Conservation (phyloP, 768 basidiomycete genomes). For the Trametes gibbosa region DNA sequence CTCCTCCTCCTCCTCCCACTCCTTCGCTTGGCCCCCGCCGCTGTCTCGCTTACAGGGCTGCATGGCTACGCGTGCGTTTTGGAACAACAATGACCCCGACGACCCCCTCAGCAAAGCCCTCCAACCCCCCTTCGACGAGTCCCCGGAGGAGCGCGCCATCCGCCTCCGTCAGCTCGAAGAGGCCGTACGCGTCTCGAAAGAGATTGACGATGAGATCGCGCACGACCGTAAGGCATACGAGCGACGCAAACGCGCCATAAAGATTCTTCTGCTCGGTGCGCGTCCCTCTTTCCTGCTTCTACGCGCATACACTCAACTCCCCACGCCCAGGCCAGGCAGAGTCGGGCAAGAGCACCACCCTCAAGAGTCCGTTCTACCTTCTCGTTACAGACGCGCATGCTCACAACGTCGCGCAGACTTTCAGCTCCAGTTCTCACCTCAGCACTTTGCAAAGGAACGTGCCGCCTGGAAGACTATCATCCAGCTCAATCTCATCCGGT, state of each 20-base stretch:
- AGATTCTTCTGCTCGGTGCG: slow-evolving; percentile 55
- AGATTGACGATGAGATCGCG: slow-evolving; percentile 48
- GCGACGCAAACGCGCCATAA: slow-evolving; percentile 48
- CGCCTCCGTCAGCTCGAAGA: slow-evolving; percentile 39
- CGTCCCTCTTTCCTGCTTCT: neutral
- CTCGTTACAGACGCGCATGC: neutral
- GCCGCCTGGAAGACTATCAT: slow-evolving; percentile 62
- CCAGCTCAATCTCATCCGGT: slow-evolving; percentile 70
- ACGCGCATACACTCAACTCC: neutral
- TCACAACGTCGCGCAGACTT: slow-evolving; percentile 47
- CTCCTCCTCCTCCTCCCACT: neutral
- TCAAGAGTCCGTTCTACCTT: slow-evolving; percentile 28
- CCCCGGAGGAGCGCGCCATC: slow-evolving; percentile 34
- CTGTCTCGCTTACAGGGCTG: neutral
- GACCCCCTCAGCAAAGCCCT: slow-evolving; percentile 35
- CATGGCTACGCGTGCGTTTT: slow-evolving; percentile 7
- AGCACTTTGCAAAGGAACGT: slow-evolving; percentile 56
- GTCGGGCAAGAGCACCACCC: slow-evolving; percentile 50
- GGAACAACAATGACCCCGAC: slow-evolving; percentile 21
- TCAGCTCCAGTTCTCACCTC: slow-evolving; percentile 62
- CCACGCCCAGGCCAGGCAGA: slow-evolving; percentile 51
- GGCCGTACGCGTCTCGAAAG: slow-evolving; percentile 41
- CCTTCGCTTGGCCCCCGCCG: neutral
- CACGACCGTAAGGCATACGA: slow-evolving; percentile 47
- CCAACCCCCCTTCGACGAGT: slow-evolving; percentile 36